A percentile compares a stretch with the other conserved stretches of the same genome.
phyloP scores from a whole-genome alignment of 805 yeast genomes.

The Metschnikowia rubicola region DNA sequence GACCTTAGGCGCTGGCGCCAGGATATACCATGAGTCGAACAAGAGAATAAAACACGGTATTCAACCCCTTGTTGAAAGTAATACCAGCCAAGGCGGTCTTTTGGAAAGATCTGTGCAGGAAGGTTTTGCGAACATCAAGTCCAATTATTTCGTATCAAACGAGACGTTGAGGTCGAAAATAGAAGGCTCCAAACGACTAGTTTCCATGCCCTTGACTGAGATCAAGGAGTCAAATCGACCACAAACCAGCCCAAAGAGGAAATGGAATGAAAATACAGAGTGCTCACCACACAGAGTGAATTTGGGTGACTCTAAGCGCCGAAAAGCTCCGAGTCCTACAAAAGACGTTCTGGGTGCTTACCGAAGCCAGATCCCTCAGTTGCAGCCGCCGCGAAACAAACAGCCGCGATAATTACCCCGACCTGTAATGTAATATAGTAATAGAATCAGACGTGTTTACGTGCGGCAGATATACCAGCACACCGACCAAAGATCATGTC shows the following conservation, averaged over 20 bases:
- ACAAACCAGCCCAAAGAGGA: slow-evolving; percentile 3
- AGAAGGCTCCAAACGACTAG: background rate
- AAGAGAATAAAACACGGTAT: background rate
- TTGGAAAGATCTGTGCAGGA: background rate
- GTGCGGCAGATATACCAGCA: too few species aligned
- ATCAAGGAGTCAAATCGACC: background rate
- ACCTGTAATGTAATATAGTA: background rate
- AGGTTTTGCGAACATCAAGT: background rate
- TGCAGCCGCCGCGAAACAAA: slow-evolving; percentile 3
- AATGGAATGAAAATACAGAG: background rate
- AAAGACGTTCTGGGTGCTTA: slow-evolving; percentile 2
- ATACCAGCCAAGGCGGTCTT: background rate
- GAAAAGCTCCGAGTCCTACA: slow-evolving; percentile 9
- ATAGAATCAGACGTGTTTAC: too few species aligned
- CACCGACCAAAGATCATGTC: too few species aligned
- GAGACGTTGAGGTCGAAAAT: slow-evolving; percentile 2
- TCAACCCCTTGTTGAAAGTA: background rate
- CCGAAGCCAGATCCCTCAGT: slow-evolving; percentile 15
- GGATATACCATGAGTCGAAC: background rate
- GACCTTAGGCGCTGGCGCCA: slow-evolving; percentile 4
- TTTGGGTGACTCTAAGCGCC: slow-evolving; percentile 7
- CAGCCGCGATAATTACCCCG: background rate
- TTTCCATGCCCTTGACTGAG: background rate
- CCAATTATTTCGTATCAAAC: background rate
- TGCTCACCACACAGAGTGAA: slow-evolving; percentile 1